phyloP scores from a whole-genome alignment of 2,329 filamentous ascomycete species.

The Didymella exigua region DNA sequence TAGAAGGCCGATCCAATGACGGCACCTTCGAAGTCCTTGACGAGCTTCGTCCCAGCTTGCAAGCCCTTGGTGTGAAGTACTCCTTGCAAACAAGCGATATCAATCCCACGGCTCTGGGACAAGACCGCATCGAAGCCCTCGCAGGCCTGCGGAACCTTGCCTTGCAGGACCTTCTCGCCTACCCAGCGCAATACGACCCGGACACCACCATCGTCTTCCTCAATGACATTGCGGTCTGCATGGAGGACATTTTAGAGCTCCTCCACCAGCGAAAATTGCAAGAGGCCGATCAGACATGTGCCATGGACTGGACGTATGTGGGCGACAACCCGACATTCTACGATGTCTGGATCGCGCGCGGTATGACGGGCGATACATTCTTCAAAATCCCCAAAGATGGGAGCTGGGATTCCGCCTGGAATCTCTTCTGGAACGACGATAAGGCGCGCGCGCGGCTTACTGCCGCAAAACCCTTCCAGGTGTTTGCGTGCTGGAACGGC shows the following conservation, averaged over 20 bases:
- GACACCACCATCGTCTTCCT: constrained; percentile 90
- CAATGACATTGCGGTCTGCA: constrained; percentile 69
- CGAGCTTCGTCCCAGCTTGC: constrained; percentile 50
- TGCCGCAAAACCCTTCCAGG: constrained; percentile 59
- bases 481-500: constrained; percentile 68
- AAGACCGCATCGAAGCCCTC: constrained; percentile 55
- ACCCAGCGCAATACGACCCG: constrained; percentile 89
- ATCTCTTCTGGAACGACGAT: constrained; percentile 58
- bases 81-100: constrained; percentile 52
- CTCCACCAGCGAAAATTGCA: constrained; percentile 55
- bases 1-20: constrained; percentile 62
- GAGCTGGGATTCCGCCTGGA: constrained; percentile 50
- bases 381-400: constrained; percentile 59
- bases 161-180: constrained; percentile 52
- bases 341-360: constrained; percentile 62
- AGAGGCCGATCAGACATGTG: constrained; percentile 62
- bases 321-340: constrained; percentile 58
- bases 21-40: constrained; percentile 60
- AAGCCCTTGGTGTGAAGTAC: constrained; percentile 48
- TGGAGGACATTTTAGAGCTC: constrained; percentile 64
- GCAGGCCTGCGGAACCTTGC: constrained; percentile 61
- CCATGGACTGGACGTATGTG: constrained; percentile 62
- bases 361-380: constrained; percentile 60
- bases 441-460: constrained; percentile 44
- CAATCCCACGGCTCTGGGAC: constrained; percentile 45